These are phyloP conservation scores for Infundibulicybe gibba DNA, from an alignment of 768 basidiomycete species.

Conservation along the genomic window DNA sequence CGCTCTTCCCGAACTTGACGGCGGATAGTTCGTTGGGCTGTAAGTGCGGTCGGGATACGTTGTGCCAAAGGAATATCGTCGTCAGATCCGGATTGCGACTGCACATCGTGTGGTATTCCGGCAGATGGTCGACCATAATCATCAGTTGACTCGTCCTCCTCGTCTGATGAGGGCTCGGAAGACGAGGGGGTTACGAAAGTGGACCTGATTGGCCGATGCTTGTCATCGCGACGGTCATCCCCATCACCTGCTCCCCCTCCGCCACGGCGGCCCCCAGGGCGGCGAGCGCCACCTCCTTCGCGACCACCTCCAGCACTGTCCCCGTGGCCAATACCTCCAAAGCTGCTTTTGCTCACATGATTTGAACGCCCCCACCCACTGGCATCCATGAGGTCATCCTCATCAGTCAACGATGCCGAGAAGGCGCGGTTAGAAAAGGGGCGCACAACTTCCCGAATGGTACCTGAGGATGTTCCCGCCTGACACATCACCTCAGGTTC, in stretches of 20 bases:
- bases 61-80: conserved; percentile 86
- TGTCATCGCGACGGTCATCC: conserved; percentile 18
- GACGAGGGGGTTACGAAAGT: conserved; percentile 29
- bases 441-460: conserved; percentile 28
- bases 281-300: conserved; percentile 15
- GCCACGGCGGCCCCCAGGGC: conserved; percentile 32
- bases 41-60: conserved; percentile 78
- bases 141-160: conserved; percentile 34
- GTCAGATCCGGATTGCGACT: conserved; percentile 35
- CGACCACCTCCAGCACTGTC: conserved; percentile 13
- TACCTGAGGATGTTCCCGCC: conserved; percentile 44
- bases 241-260: conserved; percentile 33
- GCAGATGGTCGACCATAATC: conserved; percentile 31
- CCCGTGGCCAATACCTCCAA: conserved; percentile 12
- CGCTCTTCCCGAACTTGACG: conserved; percentile 67
- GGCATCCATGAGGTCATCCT: conserved; percentile 1
- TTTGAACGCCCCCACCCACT: conserved; percentile 6
- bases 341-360: conserved; percentile 7
- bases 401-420: background rate
- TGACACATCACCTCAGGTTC: conserved; percentile 24
- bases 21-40: conserved; percentile 79
- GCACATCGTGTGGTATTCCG: conserved; percentile 7
- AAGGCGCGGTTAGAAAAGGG: conserved; percentile 3
- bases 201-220: conserved; percentile 18
- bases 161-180: conserved; percentile 34